These are phyloP conservation scores for Clarireedia sp. DNA, from an alignment of 2,329 filamentous ascomycete species.

Conservation along the genomic window DNA sequence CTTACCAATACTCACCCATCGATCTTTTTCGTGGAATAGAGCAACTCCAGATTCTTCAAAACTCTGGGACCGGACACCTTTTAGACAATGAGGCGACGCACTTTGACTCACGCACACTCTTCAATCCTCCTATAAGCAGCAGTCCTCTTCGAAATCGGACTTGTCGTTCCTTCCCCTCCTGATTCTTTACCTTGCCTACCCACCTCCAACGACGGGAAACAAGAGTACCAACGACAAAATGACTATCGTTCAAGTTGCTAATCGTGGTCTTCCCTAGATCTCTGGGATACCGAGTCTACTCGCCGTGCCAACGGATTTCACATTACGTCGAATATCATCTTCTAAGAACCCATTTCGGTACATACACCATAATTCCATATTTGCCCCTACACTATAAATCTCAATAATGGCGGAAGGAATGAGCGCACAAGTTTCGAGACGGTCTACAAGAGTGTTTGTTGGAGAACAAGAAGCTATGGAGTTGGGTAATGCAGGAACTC, in stretches of 20 bases:
- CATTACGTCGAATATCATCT: background rate
- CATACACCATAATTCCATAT: too few species aligned
- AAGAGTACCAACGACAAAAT: background rate
- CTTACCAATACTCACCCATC: background rate
- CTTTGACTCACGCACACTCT: background rate
- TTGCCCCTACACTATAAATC: background rate
- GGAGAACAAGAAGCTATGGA: conserved; percentile 14
- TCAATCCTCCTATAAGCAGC: background rate
- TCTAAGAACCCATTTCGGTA: too few species aligned
- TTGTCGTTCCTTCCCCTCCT: background rate
- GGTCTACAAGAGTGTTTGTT: conserved; percentile 17
- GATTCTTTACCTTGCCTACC: background rate
- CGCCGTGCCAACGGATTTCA: background rate
- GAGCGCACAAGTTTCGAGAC: conserved; percentile 15
- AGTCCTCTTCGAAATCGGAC: background rate
- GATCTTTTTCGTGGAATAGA: background rate
- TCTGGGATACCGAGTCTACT: background rate
- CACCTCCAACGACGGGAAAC: background rate
- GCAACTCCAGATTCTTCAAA: background rate
- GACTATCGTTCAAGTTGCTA: background rate
- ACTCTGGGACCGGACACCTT: background rate
- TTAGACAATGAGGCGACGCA: background rate
- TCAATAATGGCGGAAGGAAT: conserved; percentile 11
- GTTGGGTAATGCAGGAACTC: background rate
- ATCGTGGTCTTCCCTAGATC: background rate